Base-by-base conservation (phyloP, 495 filamentous ascomycete species). In the Baudoinia panamericana region DNA sequence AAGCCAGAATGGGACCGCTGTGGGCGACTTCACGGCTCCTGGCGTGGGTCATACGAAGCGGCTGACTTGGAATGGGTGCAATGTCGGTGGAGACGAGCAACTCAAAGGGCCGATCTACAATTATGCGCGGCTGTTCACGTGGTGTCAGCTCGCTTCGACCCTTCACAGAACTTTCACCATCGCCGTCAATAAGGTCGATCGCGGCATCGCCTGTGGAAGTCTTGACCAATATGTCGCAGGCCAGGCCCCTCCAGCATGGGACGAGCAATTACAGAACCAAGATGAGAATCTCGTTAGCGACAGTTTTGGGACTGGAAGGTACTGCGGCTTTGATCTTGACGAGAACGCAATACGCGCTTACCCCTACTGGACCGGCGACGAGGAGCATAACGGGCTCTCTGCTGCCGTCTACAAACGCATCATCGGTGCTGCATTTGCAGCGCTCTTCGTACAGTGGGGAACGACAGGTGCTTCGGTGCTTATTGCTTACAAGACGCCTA, bases 51-150 rank as follows among this genome's bases (percentile, higher is more conserved):
- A 45, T 17, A 29, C 46, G 1, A 42, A 50, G 13, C 34, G 46
- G 4, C 42, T 42, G 11, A 13, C 30, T 2, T 54, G 51, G 46
- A 35, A 39, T 19, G 46, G 51, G 16, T 41, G 41, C 6, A 39
- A 54, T 36, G 45, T 54, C 22, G 42, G 41, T 17, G 46, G 51
- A 9, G 51, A 54, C 26, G 46, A 54, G 22, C 37, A 43, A 15
- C 30, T 21, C 11, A 44, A 36, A 24, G 46, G 43, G 0, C 51
- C 46, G 11, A 44, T 54, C 22, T 54, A 45, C 43, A 54, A 50
- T 21, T 50, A 54, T 19, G 51, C 46, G 13, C 19, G 51, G 4
- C 41, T 54, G 0, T 53, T 50, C 35, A 54, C 46, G 18, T 54
- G 51, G 51, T 54, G 47, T 41, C 41, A 50, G 24, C 43, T 54